phyloP scores from a whole-genome alignment of 345 rosid genomes.

The Citrus unshiu region DNA sequence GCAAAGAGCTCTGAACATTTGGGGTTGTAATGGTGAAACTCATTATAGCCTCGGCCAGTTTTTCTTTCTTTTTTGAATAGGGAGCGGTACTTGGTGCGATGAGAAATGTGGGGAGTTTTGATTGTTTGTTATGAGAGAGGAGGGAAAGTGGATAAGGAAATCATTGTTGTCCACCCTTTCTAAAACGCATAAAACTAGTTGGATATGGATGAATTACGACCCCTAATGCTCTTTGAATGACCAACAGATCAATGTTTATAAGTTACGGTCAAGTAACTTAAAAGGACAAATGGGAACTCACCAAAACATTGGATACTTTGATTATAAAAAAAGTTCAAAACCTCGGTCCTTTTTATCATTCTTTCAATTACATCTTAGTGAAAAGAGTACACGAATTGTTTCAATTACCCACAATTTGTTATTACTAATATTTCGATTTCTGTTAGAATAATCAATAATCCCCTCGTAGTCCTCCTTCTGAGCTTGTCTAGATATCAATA shows the following conservation, averaged over 20 bases:
- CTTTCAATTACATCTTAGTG: no score
- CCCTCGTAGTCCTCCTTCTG: no score
- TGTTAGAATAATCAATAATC: no score
- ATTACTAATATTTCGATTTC: no score
- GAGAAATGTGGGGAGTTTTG: neutral
- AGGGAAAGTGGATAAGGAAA: slow-evolving; percentile 49
- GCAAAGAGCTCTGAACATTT: slow-evolving; percentile 21
- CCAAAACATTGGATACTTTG: no score
- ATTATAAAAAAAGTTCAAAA: no score
- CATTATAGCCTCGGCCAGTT: slow-evolving; percentile 54
- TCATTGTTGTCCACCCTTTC: slow-evolving; percentile 33
- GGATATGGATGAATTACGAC: neutral
- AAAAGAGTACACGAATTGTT: no score
- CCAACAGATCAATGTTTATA: neutral
- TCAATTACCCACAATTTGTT: no score
- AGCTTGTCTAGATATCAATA: no score
- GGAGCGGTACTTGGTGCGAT: neutral
- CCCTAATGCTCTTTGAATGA: neutral
- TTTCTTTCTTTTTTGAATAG: neutral
- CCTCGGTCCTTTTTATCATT: no score
- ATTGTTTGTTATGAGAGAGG: neutral
- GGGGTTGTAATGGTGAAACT: slow-evolving; percentile 43
- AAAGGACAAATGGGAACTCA: no score
- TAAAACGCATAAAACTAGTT: neutral
- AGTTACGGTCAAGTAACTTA: no score